Conservation (phyloP, 352 stramenopile genomes). For the Phytophthora aleatoria region DNA sequence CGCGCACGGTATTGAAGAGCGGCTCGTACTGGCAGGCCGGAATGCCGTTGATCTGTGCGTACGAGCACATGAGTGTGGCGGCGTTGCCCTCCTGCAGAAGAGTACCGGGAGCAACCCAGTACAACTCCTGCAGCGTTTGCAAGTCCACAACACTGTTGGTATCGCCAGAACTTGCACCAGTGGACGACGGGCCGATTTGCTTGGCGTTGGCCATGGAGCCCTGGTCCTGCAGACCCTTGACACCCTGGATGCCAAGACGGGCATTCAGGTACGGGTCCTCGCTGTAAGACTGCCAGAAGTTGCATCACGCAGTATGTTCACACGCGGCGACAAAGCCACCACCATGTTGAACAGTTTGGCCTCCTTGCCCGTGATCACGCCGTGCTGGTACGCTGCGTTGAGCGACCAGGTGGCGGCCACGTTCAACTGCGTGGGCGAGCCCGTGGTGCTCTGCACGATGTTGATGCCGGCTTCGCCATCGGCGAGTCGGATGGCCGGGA, state of each 20-base stretch:
- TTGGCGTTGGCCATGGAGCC: slow-evolving; percentile 41
- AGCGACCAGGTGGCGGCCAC: slow-evolving; percentile 37
- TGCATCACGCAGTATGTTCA: slow-evolving; percentile 42
- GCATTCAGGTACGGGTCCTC: slow-evolving; percentile 40
- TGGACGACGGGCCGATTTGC: slow-evolving; percentile 36
- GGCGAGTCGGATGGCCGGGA: slow-evolving; percentile 30
- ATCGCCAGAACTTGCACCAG: slow-evolving; percentile 27
- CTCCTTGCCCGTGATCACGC: slow-evolving; percentile 37
- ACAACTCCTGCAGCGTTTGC: slow-evolving; percentile 35
- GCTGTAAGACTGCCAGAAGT: slow-evolving; percentile 44
- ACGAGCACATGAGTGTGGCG: slow-evolving; percentile 44
- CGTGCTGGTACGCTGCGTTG: slow-evolving; percentile 35
- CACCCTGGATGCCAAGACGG: slow-evolving; percentile 32
- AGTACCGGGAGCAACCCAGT: slow-evolving; percentile 33
- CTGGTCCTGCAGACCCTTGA: slow-evolving; percentile 29
- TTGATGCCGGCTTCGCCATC: slow-evolving; percentile 40
- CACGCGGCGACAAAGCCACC: slow-evolving; percentile 31
- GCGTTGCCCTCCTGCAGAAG: slow-evolving; percentile 37
- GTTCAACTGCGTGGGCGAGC: slow-evolving; percentile 32
- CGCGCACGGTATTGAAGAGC: slow-evolving; percentile 38
- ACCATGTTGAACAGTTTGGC: slow-evolving; percentile 39
- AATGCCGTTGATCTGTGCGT: slow-evolving; percentile 37
- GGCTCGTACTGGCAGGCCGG: slow-evolving; percentile 35
- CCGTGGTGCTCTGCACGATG: slow-evolving; percentile 37
- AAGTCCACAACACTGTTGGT: slow-evolving; percentile 35